phyloP scores from a whole-genome alignment of 306 rosid genomes.

The Morella rubra region DNA sequence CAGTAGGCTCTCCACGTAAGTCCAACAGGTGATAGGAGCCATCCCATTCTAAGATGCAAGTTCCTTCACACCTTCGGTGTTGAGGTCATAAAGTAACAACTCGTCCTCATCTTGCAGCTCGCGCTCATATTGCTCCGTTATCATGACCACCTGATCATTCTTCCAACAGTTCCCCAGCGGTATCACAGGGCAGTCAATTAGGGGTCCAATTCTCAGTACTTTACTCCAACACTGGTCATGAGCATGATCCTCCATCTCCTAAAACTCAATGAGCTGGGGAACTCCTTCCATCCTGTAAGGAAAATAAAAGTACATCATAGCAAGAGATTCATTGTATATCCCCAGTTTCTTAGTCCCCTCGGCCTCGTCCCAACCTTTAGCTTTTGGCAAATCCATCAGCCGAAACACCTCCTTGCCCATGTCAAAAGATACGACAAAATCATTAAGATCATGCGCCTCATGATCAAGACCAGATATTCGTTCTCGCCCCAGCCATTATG shows the following conservation, averaged over 20 bases:
- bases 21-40: neutral
- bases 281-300: neutral
- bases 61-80: neutral
- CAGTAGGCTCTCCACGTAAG: constrained; percentile 12
- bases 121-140: neutral
- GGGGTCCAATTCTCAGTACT: neutral
- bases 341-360: neutral
- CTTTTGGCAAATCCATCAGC: neutral
- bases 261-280: neutral
- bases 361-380: neutral
- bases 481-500: constrained; percentile 2
- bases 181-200: neutral
- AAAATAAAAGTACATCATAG: neutral
- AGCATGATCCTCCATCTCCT: neutral
- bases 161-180: constrained; percentile 4
- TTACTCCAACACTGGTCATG: neutral
- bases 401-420: constrained; percentile 9
- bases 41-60: neutral
- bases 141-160: neutral
- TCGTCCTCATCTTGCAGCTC: neutral
- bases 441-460: too few relatives aligned
- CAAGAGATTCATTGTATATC: neutral
- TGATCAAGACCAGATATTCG: too few relatives aligned
- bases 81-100: neutral
- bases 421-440: constrained; percentile 4